These are phyloP conservation scores for Porcisia deanei DNA, from an alignment of 208 protist species.

Conservation along the genomic window DNA sequence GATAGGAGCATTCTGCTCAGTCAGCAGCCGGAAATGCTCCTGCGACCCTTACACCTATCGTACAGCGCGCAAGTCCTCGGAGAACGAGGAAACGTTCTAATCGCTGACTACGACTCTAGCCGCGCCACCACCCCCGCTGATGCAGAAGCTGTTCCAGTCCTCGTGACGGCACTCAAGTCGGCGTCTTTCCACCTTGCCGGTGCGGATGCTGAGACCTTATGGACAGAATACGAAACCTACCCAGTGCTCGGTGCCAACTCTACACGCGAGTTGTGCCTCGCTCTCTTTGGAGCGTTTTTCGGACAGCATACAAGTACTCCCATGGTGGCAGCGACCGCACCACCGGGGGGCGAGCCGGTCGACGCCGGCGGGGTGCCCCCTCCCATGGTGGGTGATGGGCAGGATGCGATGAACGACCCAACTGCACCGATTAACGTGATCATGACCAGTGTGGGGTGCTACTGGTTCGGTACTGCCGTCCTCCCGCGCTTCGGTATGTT, in stretches of 20 bases:
- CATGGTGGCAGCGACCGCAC: neutral
- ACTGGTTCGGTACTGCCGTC: slow-evolving; percentile 77
- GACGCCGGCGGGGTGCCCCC: neutral
- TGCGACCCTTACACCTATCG: slow-evolving; percentile 41
- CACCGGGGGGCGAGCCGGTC: neutral
- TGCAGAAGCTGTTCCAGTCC: slow-evolving; percentile 62
- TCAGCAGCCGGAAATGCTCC: slow-evolving; percentile 34
- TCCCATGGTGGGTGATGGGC: neutral
- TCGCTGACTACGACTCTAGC: slow-evolving; percentile 55
- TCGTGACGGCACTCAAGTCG: slow-evolving; percentile 66
- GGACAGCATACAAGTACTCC: slow-evolving; percentile 20
- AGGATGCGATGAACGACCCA: neutral
- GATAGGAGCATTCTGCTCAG: slow-evolving; percentile 25
- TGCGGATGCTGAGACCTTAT: slow-evolving; percentile 71
- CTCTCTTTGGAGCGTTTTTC: slow-evolving; percentile 79
- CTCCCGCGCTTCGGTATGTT: slow-evolving; percentile 59
- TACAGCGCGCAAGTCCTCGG: slow-evolving; percentile 77
- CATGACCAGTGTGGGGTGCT: slow-evolving; percentile 47
- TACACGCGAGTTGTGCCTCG: slow-evolving; percentile 45
- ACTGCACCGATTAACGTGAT: slow-evolving; percentile 45
- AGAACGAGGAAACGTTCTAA: slow-evolving; percentile 66
- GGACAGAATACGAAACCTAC: slow-evolving; percentile 85
- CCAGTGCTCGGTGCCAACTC: slow-evolving; percentile 35
- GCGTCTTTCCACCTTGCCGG: slow-evolving; percentile 66
- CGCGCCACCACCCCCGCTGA: slow-evolving; percentile 29